These are phyloP conservation scores for Pneumocystis murina DNA, from an alignment of 1,139 yeast species.

Conservation along the genomic window DNA sequence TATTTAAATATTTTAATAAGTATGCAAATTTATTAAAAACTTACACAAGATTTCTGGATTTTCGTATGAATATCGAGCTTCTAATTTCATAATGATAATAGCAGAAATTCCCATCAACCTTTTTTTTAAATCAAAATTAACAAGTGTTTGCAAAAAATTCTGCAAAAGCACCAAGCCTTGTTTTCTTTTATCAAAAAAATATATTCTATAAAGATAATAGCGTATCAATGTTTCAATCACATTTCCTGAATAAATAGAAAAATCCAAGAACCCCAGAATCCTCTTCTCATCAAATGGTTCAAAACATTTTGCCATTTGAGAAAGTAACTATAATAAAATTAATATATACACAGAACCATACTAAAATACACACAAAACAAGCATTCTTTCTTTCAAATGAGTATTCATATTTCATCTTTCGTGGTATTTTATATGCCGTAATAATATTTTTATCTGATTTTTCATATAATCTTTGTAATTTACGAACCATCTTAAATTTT, in stretches of 20 bases:
- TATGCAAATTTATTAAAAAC: neutral
- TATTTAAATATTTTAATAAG: neutral
- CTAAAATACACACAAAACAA: neutral
- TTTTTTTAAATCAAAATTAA: neutral
- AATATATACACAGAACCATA: neutral
- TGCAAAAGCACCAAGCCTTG: neutral
- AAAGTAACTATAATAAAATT: neutral
- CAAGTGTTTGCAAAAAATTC: neutral
- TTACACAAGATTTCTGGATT: neutral
- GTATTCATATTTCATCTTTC: neutral
- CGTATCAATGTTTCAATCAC: neutral
- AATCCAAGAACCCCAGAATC: neutral
- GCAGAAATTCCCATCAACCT: neutral
- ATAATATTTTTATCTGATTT: neutral
- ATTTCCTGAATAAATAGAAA: neutral
- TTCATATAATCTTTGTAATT: neutral
- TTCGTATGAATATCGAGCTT: neutral
- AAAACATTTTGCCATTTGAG: neutral
- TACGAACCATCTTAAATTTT: neutral
- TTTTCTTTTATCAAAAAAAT: neutral
- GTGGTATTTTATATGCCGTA: neutral
- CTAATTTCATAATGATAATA: neutral
- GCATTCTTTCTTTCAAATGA: neutral
- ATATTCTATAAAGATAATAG: neutral
- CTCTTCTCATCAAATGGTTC: neutral